Percentiles rank a stretch among this genome's conserved stretches.
Conservation (phyloP, 1,284 basidiomycete genomes). For the Puccinia novopanici region DNA sequence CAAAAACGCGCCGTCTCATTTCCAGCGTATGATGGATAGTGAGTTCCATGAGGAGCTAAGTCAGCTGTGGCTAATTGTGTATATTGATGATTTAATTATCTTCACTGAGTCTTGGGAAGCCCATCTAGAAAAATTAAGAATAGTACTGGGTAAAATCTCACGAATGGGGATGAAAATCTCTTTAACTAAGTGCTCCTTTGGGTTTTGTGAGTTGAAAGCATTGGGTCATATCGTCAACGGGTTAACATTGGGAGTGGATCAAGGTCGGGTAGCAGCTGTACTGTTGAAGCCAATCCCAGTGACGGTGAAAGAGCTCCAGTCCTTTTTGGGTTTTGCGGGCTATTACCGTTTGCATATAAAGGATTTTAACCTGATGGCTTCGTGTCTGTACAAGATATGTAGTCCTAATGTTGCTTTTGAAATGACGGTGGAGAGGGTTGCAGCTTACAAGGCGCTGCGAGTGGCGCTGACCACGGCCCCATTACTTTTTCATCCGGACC, state of each 20-base stretch:
- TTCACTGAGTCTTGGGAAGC: background rate
- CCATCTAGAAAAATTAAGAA: background rate
- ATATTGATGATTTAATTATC: conserved; percentile 35
- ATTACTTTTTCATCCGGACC: background rate
- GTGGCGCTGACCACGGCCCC: background rate
- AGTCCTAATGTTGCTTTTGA: too few relatives aligned
- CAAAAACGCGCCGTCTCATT: conserved; percentile 24
- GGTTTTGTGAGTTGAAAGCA: conserved; percentile 18
- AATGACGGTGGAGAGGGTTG: conserved; percentile 15
- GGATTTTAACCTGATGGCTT: background rate
- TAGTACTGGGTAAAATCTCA: background rate
- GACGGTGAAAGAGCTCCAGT: background rate
- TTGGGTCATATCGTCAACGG: too few relatives aligned
- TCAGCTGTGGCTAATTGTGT: background rate
- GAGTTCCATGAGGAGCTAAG: background rate
- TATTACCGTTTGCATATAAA: conserved; percentile 22
- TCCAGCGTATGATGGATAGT: conserved; percentile 25
- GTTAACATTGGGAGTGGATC: background rate
- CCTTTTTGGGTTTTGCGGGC: conserved; percentile 2
- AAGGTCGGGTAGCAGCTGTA: conserved; percentile 20
- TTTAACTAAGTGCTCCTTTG: too few relatives aligned
- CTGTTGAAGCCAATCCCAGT: background rate
- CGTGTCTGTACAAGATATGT: too few relatives aligned
- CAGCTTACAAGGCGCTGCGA: too few relatives aligned
- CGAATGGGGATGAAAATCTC: conserved; percentile 20